A percentile compares a stretch with the other conserved stretches of the same genome.
Evolutionary conservation across 192 early-diverging fungal species (phyloP).

Genomic region (Pilaira anomala): DNA sequence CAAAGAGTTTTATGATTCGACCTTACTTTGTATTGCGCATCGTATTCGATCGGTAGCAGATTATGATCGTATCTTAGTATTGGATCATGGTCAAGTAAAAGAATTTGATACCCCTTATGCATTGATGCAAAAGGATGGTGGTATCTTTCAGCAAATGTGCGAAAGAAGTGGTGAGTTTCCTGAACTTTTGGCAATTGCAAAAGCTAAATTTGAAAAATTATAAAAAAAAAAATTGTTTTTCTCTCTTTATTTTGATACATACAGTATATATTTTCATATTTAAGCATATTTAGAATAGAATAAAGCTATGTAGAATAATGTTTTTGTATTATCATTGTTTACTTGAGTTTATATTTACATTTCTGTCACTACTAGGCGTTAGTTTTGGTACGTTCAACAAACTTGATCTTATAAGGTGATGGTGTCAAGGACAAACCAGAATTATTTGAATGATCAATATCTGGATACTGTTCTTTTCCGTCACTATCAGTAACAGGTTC

Average conservation of each 20-base stretch:
- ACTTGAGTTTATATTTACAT: no score
- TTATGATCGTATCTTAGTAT: slow-evolving; percentile 82
- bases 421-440: background rate
- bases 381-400: no score
- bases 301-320: no score
- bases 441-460: background rate
- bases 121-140: slow-evolving; percentile 57
- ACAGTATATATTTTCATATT: no score
- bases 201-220: slow-evolving; percentile 36
- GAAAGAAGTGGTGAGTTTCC: slow-evolving; percentile 77
- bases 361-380: no score
- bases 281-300: no score
- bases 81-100: slow-evolving; percentile 71
- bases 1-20: slow-evolving; percentile 62
- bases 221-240: no score
- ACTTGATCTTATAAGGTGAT: background rate
- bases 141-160: slow-evolving; percentile 79
- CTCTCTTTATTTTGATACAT: no score
- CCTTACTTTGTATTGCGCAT: slow-evolving; percentile 88
- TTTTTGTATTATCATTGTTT: no score
- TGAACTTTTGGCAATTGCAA: slow-evolving; percentile 64
- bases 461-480: no score
- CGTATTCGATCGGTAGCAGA: slow-evolving; percentile 78
- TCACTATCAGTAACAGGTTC: background rate
- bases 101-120: slow-evolving; percentile 80